A percentile compares a stretch with the other conserved stretches of the same genome.
Evolutionary conservation across 2,329 filamentous ascomycete species (phyloP).

Genomic region (Sarocladiaceae sp.): DNA sequence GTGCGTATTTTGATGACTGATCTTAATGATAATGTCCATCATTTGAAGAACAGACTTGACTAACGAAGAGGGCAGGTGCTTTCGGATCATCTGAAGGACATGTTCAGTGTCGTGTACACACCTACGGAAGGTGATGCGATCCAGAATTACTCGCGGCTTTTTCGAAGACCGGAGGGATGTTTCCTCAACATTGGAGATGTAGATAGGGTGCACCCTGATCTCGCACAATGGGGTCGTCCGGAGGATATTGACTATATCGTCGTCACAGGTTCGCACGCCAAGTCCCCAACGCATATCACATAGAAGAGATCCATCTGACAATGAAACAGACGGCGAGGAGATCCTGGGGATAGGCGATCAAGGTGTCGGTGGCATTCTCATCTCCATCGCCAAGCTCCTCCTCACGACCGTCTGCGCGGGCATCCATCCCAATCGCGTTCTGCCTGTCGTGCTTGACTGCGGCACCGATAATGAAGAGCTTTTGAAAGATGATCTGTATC

Average conservation of each 20-base stretch:
- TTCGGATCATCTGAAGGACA: constrained; percentile 72
- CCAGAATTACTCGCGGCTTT: constrained; percentile 72
- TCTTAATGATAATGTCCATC: background rate
- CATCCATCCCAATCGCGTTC: constrained; percentile 69
- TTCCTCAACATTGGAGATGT: constrained; percentile 69
- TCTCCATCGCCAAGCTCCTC: constrained; percentile 76
- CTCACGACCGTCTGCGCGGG: constrained; percentile 83
- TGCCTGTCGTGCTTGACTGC: constrained; percentile 79
- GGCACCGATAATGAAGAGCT: constrained; percentile 76
- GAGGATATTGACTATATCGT: constrained; percentile 87
- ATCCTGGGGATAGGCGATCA: constrained; percentile 89
- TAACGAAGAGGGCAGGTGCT: constrained; percentile 49
- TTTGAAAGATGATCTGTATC: constrained; percentile 70
- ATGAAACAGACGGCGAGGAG: constrained; percentile 48
- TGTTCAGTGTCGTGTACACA: constrained; percentile 88
- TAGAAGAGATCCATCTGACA: background rate
- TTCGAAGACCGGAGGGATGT: constrained; percentile 72
- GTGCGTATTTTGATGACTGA: constrained; percentile 32
- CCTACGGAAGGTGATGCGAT: constrained; percentile 88
- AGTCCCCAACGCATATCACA: background rate
- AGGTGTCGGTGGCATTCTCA: constrained; percentile 77
- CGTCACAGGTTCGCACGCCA: constrained; percentile 57
- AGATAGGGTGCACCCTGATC: constrained; percentile 57
- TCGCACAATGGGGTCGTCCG: constrained; percentile 60
- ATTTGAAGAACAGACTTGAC: background rate